Evolutionary conservation across 208 protist genomes (phyloP).

Genomic region (Crithidia sp.): DNA sequence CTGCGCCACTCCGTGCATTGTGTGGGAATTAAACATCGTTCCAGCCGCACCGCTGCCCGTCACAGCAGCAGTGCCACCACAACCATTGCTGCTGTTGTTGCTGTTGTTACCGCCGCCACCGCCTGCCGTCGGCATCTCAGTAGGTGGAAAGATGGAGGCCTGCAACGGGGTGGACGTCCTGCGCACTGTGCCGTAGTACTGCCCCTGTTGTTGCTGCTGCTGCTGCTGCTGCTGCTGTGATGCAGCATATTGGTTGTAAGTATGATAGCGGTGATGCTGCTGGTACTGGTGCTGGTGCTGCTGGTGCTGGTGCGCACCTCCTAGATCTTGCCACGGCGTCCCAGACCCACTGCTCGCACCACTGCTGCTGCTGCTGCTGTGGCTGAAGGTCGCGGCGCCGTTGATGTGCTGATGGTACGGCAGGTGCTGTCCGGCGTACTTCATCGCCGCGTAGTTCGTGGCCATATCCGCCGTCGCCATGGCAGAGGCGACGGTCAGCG

Average conservation of each 20-base stretch:
- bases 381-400: background rate
- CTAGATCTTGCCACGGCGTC: background rate
- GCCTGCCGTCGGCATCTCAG: background rate
- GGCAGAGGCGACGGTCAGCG: background rate
- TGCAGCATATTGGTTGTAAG: background rate
- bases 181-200: no score
- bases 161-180: no score
- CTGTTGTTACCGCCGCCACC: background rate
- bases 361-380: conserved; percentile 5
- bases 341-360: conserved; percentile 4
- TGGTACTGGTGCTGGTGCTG: conserved; percentile 11
- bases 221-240: conserved; percentile 10
- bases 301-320: background rate
- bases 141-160: no score
- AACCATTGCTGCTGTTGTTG: background rate
- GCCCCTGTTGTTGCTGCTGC: no score
- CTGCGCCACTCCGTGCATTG: no score
- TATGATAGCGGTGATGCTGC: background rate
- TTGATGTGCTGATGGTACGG: background rate
- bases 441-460: background rate
- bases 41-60: conserved; percentile 13
- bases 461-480: conserved; percentile 7
- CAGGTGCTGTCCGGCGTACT: conserved; percentile 1
- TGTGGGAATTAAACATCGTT: conserved; percentile 17
- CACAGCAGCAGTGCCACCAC: background rate